Evolutionary conservation across 129 eudicot species (phyloP), one percentile per base, ranked within the genome.

Genomic region (Ambrosia artemisiifolia): DNA sequence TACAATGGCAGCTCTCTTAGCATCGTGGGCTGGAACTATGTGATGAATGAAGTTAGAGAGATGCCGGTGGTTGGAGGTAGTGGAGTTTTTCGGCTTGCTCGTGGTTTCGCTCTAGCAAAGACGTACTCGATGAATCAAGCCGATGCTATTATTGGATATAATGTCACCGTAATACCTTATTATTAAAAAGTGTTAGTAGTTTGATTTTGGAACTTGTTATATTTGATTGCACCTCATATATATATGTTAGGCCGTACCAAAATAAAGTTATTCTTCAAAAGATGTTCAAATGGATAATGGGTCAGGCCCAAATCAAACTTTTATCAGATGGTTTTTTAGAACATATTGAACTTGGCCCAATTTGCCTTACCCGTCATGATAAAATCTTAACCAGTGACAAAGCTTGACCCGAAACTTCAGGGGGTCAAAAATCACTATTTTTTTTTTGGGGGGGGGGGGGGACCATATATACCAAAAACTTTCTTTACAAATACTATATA

Each of bases 1-100:
- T 68, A 79, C 71, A 83, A 83, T 44, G 87, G 87, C 6, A 83
- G 82, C 64, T 46, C 79, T 17, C 20, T 79, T 18, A 79, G 76
- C 14, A 43, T 80, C 55, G 63, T 80, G 17, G 80, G 82, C 6
- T 33, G 82, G 51, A 83, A 79, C 59, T 69, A 65, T 11, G 51
- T 76, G 13, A 47, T 72, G 53, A 19, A 78, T 18, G 51, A 36
- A 28, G 76, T 68, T 30, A 84, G 79, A 65, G 85, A 84, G 68
- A 80, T 84, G 88, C 79, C 81, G 1, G 69, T 84, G 67, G 77
- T 84, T 0, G 88, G 85, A 62, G 85, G 85, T 0, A 84, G 75
- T 40, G 83, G 85, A 0, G 53, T 77, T 20, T 84, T 84, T 5
- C 55, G 88, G 30, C 61, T 80, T 44, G 81, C 75, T 73, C 80